Evolutionary conservation across 2,329 filamentous ascomycete species (phyloP).

Genomic region (Colletotrichum somersetense): DNA sequence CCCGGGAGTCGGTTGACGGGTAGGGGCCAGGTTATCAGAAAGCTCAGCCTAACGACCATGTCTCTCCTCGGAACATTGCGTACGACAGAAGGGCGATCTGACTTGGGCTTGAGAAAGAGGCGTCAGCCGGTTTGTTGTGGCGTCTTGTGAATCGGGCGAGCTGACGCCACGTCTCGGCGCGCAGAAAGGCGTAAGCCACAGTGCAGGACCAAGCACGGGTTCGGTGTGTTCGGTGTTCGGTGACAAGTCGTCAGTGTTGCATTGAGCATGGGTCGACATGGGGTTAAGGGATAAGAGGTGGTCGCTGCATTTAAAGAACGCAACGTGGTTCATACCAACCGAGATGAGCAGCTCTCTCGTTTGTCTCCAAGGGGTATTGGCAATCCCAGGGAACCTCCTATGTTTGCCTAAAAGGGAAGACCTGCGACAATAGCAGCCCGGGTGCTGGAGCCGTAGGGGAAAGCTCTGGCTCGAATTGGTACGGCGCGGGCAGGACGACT

Average conservation of each 20-base stretch:
- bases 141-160: slow-evolving; percentile 5
- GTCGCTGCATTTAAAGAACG: slow-evolving; percentile 23
- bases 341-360: slow-evolving; percentile 29
- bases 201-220: not conserved
- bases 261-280: slow-evolving; percentile 21
- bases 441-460: slow-evolving; percentile 31
- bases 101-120: not conserved
- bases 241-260: slow-evolving; percentile 15
- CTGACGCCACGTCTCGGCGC: slow-evolving; percentile 19
- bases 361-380: slow-evolving; percentile 28
- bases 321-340: slow-evolving; percentile 28
- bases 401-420: slow-evolving; percentile 34
- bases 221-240: slow-evolving; percentile 1
- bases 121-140: not conserved
- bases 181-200: slow-evolving; percentile 22
- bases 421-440: slow-evolving; percentile 34
- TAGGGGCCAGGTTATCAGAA: too few relatives aligned
- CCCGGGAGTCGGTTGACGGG: not conserved
- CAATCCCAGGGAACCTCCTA: slow-evolving; percentile 28
- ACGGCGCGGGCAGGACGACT: not conserved
- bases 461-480: slow-evolving; percentile 22
- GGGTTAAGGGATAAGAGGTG: slow-evolving; percentile 25
- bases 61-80: not conserved
- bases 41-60: not conserved
- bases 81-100: not conserved